Base-by-base conservation (phyloP, 2,329 filamentous ascomycete species). In the Fusarium fracticaudum region DNA sequence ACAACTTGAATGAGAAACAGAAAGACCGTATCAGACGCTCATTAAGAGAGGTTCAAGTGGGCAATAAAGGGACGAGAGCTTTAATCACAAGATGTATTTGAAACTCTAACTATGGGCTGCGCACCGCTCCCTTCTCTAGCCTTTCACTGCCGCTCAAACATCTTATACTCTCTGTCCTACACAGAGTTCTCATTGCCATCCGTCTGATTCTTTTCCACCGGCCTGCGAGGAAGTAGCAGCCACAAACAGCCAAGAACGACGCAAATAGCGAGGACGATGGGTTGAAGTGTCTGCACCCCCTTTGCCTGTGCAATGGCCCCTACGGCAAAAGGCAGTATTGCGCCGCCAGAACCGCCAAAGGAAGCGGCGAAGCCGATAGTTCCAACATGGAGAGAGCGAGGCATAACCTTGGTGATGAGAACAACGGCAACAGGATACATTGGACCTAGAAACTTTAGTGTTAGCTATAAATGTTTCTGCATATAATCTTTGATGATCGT, bases 41-140 rank as follows among this genome's bases (percentile, higher is more conserved):
- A 15, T 29, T 14, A 24, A 24, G 20, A 18, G 8, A 29, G 12
- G 20, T 22, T 29, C 3, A 29, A 29, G 9, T 14, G 8, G 6
- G 8, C 6, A 9, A 47, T 29, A 11, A 22, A 47, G 1, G 12
- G 9, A 47, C 8, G 6, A 47, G 4, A 47, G 13, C 6, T 29
- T 47, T 3, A 13, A 22, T 8, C 0, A 6, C 18, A 11, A 3
- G 8, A 29, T 47, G 24, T 15, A 22, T 26, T 10, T 9, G 8
- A 0, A 15, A 29, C 12, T 11, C 12, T 47, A 11, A 29, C 2
- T 22, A 29, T 11, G 4, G 12, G 3, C 18, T 10, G 10, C 18
- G 8, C 8, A 15, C 8, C 9, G 3, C 3, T 29, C 0, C 3
- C 13, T 13, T 14, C 4, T 14, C 44, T 8, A 22, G 44, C 6